phyloP scores from a whole-genome alignment of 257 asterid species.

The Leptodermis oblonga region DNA sequence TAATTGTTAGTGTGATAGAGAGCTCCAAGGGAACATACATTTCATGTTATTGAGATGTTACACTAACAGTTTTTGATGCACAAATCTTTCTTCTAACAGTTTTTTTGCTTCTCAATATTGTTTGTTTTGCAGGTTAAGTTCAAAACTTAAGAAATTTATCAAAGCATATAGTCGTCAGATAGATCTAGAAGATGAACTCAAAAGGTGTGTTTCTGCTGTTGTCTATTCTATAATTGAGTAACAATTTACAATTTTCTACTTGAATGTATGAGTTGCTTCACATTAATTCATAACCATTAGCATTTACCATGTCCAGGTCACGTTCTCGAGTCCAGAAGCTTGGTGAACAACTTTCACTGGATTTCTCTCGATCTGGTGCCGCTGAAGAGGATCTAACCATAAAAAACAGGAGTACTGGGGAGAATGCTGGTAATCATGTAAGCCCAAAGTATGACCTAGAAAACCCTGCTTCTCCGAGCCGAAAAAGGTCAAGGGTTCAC shows the following conservation, averaged over 20 bases:
- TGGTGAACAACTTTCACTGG: conserved; percentile 59
- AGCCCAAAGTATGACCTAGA: conserved; percentile 40
- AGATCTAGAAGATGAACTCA: conserved; percentile 72
- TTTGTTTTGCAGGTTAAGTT: conserved; percentile 45
- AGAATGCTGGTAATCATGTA: conserved; percentile 33
- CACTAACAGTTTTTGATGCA: neutral
- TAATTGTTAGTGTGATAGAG: conserved; percentile 2
- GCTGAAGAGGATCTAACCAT: conserved; percentile 43
- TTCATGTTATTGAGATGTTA: neutral
- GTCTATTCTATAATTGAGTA: conserved; percentile 3
- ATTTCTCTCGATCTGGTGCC: conserved; percentile 33
- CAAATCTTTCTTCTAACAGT: conserved; percentile 2
- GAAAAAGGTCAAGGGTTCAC: conserved; percentile 47
- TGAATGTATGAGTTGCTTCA: neutral
- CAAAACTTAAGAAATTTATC: conserved; percentile 62
- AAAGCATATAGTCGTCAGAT: conserved; percentile 67
- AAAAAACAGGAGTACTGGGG: conserved; percentile 42
- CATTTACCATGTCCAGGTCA: conserved; percentile 45
- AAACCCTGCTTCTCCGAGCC: conserved; percentile 41
- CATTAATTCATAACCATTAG: neutral
- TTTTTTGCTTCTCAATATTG: conserved; percentile 14
- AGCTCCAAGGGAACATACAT: neutral
- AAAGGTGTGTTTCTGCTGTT: conserved; percentile 50
- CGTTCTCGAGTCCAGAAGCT: conserved; percentile 70
- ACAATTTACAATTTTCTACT: conserved; percentile 2